Conservation (phyloP, 139 green algal genomes). For the Desmodesmus armatus region DNA sequence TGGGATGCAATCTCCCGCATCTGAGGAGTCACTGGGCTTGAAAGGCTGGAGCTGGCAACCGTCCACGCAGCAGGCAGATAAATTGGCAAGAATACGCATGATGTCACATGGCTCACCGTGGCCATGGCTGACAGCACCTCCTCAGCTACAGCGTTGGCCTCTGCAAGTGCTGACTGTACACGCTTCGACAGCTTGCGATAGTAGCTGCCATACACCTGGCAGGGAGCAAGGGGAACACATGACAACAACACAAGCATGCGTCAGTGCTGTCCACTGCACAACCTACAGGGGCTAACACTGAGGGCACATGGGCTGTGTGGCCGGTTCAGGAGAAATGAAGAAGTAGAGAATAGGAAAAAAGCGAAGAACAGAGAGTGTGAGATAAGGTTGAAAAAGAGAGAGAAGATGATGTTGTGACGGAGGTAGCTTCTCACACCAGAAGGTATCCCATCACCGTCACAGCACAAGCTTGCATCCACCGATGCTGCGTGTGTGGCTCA, state of each 20-base stretch:
- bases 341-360: no score
- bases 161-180: slow-evolving; percentile 80
- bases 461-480: neutral
- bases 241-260: neutral
- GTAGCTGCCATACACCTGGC: slow-evolving; percentile 82
- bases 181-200: slow-evolving; percentile 79
- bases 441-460: neutral
- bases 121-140: slow-evolving; percentile 76
- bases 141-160: slow-evolving; percentile 84
- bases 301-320: no score
- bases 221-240: neutral
- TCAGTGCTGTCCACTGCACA: neutral
- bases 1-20: no score
- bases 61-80: no score
- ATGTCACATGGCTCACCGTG: slow-evolving; percentile 64
- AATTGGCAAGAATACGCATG: no score
- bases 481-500: slow-evolving; percentile 33
- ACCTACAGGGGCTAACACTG: no score
- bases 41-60: no score
- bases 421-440: neutral
- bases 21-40: no score
- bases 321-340: no score
- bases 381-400: neutral
- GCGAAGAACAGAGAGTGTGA: neutral
- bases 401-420: neutral